Conservation (phyloP, 495 filamentous ascomycete species). For the Xylaria bambusicola region DNA sequence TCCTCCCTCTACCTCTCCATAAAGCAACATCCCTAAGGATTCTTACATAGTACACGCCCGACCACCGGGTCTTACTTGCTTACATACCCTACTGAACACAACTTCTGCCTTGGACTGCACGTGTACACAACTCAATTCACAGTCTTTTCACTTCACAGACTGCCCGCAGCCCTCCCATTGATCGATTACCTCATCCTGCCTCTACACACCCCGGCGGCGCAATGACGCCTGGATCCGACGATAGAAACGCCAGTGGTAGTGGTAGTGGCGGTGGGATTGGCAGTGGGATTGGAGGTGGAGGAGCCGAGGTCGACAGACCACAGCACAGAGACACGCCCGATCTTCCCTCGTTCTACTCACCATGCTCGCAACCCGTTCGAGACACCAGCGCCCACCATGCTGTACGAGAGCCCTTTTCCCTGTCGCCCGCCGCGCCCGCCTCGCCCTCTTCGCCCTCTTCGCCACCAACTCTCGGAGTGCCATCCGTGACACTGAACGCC, state of each 20-base stretch:
- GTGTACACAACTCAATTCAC: not conserved
- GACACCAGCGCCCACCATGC: slow-evolving; percentile 6
- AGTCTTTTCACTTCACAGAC: not conserved
- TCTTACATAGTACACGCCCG: no score
- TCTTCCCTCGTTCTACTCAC: slow-evolving; percentile 53
- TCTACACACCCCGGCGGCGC: not conserved
- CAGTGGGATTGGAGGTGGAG: not conserved
- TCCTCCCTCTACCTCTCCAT: no score
- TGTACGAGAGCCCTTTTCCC: slow-evolving; percentile 19
- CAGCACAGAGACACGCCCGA: slow-evolving; percentile 32
- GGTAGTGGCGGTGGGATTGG: no score
- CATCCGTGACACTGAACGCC: not conserved
- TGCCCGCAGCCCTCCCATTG: not conserved
- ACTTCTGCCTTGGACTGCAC: no score
- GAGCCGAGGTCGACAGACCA: not conserved
- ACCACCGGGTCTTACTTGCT: no score
- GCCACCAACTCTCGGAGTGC: not conserved
- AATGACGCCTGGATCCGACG: slow-evolving; percentile 13
- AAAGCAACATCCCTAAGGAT: no score
- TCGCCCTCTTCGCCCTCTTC: not conserved
- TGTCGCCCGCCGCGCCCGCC: slow-evolving; percentile 11
- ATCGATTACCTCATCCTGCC: not conserved
- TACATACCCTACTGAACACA: no score
- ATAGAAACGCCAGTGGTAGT: no score
- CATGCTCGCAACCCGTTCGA: slow-evolving; percentile 32